Percentiles rank a stretch among this genome's conserved stretches.
phyloP scores from a whole-genome alignment of 495 filamentous ascomycete genomes.

The Aeminium ludgeri region DNA sequence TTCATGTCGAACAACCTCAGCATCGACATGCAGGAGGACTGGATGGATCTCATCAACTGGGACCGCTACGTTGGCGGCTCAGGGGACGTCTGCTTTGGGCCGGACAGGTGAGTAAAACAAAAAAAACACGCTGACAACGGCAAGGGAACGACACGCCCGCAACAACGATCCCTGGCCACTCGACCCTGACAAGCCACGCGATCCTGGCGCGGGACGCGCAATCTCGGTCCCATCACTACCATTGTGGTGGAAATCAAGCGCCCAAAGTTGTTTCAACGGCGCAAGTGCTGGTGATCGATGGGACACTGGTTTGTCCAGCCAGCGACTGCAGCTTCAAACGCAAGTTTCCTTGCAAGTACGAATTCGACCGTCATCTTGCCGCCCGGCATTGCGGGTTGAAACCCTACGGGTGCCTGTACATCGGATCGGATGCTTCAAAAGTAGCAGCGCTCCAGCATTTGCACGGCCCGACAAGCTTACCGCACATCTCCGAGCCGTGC shows the following conservation, averaged over 20 bases:
- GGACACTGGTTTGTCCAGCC: too few species aligned
- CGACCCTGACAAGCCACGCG: too few species aligned
- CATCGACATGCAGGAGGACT: background rate
- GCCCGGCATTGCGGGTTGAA: background rate
- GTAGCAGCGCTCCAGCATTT: background rate
- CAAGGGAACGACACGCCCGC: background rate
- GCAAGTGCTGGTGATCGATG: too few species aligned
- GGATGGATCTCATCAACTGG: background rate
- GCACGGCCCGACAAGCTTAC: background rate
- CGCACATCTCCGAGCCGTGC: background rate
- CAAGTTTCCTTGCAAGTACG: background rate
- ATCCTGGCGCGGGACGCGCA: too few species aligned
- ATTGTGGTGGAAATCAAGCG: too few species aligned
- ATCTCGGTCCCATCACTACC: too few species aligned
- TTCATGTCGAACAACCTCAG: background rate
- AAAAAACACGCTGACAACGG: background rate
- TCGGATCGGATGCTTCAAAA: background rate
- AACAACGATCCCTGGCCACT: background rate
- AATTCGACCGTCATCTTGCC: background rate
- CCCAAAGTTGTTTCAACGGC: too few species aligned
- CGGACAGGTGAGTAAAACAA: conserved; percentile 1
- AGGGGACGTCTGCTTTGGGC: background rate
- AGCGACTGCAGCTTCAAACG: background rate
- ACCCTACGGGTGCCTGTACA: background rate
- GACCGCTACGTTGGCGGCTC: background rate